Evolutionary conservation across 345 rosid genomes (phyloP), one percentile per base, ranked within the genome.

Genomic region (Euphorbia tirucalli): DNA sequence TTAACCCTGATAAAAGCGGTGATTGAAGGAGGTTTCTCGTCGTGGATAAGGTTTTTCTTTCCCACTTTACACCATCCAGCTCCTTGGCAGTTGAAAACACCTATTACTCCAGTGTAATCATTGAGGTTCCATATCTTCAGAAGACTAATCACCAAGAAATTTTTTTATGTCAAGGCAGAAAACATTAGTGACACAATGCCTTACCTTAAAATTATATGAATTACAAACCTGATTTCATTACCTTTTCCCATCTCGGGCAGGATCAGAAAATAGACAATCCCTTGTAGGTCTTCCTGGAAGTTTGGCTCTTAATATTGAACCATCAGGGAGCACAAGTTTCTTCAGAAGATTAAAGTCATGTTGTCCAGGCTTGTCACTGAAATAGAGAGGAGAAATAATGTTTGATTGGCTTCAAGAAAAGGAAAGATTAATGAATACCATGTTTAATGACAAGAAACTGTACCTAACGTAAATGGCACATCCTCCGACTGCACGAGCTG

Each of bases 231-330:
- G 24, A 50, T 39, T 57, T 58, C 27, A 39, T 80, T 66, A 86
- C 93, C 84, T 88, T 65, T 81, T 82, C 19, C 88, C 91, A 52
- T 89, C 89, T 72, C 86, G 80, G 24, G 89, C 79, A 39, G 91
- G 91, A 80, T 89, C 91, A 13, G 77, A 74, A 62, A 89, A 89
- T 75, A 89, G 73, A 71, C 89, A 87, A 67, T 89, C 93, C 74
- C 85, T 82, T 19, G 90, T 84, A 8, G 93, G 89, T 65, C 93
- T 78, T 74, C 90, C 89, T 4, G 91, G 93, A 64, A 89, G 89
- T 73, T 79, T 87, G 37, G 93, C 91, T 75, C 88, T 83, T 77
- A 89, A 71, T 71, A 89, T 87, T 5, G 91, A 87, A 46, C 91
- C 91, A 62, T 89, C 88, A 30, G 86, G 88, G 31, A 89, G 93